Evolutionary conservation across 495 filamentous ascomycete genomes (phyloP).

Genomic region (Stereocaulon alpinum): DNA sequence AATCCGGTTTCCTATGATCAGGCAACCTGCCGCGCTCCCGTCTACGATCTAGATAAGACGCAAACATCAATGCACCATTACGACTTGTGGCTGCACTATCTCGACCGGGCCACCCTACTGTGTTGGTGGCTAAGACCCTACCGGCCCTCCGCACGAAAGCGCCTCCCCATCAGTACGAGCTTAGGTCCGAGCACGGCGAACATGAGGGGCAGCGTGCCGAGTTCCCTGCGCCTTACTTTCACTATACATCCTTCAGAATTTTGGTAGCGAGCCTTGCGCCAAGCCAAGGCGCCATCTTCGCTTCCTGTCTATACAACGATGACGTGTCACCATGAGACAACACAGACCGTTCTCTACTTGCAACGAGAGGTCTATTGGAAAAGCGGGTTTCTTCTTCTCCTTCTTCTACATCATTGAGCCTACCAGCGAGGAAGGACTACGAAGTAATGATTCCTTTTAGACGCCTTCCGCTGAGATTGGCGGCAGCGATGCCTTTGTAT

Average conservation of each 20-base stretch:
- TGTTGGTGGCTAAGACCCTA: not conserved
- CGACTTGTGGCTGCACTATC: not conserved
- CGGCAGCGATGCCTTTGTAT: conserved; percentile 11
- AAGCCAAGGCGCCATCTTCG: not conserved
- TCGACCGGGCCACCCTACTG: not conserved
- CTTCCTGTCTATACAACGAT: no score
- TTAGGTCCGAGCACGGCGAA: not conserved
- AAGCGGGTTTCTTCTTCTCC: not conserved
- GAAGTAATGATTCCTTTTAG: conserved; percentile 5
- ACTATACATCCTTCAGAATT: not conserved
- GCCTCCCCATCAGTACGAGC: not conserved
- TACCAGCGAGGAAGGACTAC: not conserved
- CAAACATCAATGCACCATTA: not conserved
- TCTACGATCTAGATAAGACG: not conserved
- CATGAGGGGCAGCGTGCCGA: not conserved
- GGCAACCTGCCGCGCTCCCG: not conserved
- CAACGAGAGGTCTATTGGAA: not conserved
- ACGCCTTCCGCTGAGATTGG: not conserved
- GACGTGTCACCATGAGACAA: not conserved
- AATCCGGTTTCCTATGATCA: conserved; percentile 62
- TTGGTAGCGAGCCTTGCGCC: not conserved
- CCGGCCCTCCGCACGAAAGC: not conserved
- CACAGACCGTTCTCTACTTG: not conserved
- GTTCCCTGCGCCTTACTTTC: not conserved
- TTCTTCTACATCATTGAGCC: not conserved